A percentile compares a stretch with the other conserved stretches of the same genome.
Conservation (phyloP, 768 basidiomycete genomes). For the Russula earlei region DNA sequence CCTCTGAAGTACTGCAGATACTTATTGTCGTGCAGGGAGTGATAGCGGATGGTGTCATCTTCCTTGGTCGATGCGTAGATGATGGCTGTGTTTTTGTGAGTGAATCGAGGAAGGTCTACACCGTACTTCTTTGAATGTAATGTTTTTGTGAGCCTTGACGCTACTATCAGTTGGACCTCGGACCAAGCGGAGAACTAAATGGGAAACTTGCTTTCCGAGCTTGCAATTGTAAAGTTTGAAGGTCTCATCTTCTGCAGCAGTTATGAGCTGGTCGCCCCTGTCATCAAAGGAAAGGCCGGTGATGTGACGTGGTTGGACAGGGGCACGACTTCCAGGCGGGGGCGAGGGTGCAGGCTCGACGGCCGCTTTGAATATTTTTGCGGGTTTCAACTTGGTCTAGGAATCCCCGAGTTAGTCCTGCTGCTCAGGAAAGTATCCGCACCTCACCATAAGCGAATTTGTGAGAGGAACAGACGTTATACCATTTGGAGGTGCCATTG, state of each 20-base stretch:
- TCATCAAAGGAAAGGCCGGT: constrained; percentile 90
- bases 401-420: neutral
- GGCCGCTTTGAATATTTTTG: constrained; percentile 77
- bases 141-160: constrained; percentile 59
- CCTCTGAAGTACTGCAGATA: constrained; percentile 95
- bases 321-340: constrained; percentile 31
- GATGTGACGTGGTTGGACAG: constrained; percentile 46
- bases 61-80: constrained; percentile 91
- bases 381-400: constrained; percentile 73
- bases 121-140: constrained; percentile 95
- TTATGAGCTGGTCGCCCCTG: constrained; percentile 76
- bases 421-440: neutral
- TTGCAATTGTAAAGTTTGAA: constrained; percentile 85
- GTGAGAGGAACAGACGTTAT: constrained; percentile 20
- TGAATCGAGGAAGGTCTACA: constrained; percentile 88
- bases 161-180: constrained; percentile 24
- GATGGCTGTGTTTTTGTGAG: constrained; percentile 80
- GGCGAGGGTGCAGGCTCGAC: constrained; percentile 53
- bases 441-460: constrained; percentile 27
- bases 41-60: constrained; percentile 91
- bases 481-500: constrained; percentile 16
- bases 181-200: constrained; percentile 13
- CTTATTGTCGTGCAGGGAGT: constrained; percentile 92
- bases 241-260: constrained; percentile 85
- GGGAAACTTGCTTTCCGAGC: constrained; percentile 80